Conservation (phyloP, 768 basidiomycete species). For the Lactifluus subvellereus region DNA sequence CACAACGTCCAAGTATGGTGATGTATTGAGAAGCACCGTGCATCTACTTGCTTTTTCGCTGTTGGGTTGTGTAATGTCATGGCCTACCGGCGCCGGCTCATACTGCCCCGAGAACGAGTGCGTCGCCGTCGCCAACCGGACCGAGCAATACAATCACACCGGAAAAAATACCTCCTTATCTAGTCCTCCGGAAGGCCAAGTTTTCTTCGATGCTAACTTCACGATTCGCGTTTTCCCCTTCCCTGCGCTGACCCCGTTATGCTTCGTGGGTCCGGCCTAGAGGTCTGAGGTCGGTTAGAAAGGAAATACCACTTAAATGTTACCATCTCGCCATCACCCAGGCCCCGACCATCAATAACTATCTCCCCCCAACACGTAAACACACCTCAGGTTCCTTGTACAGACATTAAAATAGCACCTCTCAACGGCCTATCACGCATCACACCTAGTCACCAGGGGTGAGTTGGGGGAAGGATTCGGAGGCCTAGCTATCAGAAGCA, state of each 20-base stretch:
- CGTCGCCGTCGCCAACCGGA: background rate
- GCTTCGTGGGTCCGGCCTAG: background rate
- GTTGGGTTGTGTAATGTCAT: background rate
- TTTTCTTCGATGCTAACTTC: background rate
- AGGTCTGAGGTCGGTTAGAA: background rate
- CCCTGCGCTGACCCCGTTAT: background rate
- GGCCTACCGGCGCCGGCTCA: background rate
- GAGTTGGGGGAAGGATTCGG: background rate
- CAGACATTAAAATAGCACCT: background rate
- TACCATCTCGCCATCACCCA: background rate
- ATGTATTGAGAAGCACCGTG: background rate
- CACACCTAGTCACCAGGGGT: background rate
- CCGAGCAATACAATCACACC: background rate
- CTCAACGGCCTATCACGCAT: background rate
- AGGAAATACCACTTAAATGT: background rate
- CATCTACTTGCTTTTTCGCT: background rate
- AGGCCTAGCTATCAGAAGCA: background rate
- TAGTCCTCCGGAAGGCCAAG: background rate
- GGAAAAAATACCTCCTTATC: no score
- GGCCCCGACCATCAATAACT: no score
- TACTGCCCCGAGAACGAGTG: background rate
- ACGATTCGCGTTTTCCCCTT: background rate
- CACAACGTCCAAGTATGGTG: background rate
- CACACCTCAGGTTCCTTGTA: no score
- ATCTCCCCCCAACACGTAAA: no score